Evolutionary conservation across 169 alveolate genomes (phyloP).

Genomic region (Plasmodium billcollinsi): DNA sequence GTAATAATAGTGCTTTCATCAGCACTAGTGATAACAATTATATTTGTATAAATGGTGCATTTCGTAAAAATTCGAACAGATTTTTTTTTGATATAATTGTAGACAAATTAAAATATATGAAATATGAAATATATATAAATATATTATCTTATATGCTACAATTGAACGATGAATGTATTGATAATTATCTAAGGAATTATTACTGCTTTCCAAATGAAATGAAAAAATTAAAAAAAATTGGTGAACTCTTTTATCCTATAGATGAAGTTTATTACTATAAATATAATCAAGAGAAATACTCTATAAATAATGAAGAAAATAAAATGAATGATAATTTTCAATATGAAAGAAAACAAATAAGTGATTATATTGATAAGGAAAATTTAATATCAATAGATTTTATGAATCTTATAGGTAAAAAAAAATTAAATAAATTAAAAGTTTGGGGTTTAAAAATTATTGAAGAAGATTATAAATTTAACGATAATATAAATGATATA

Average conservation of each 20-base stretch:
- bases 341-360: not conserved
- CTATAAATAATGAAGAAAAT: not conserved
- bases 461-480: conserved; percentile 47
- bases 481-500: conserved; percentile 59
- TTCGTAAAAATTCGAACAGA: conserved; percentile 11
- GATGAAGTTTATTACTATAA: conserved; percentile 14
- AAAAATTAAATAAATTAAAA: conserved; percentile 27
- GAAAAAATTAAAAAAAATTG: conserved; percentile 20
- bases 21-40: no score
- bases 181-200: not conserved
- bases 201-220: conserved; percentile 63
- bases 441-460: conserved; percentile 22
- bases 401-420: conserved; percentile 7
- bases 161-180: not conserved
- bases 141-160: conserved; percentile 28
- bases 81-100: conserved; percentile 42
- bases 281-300: not conserved
- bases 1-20: no score
- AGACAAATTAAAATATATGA: conserved; percentile 16
- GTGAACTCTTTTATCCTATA: conserved; percentile 15
- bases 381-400: conserved; percentile 27
- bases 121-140: conserved; percentile 27
- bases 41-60: not conserved
- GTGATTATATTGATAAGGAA: conserved; percentile 19
- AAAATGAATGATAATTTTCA: not conserved